Evolutionary conservation across 768 basidiomycete genomes (phyloP).

Genomic region (Tulasnella sp.): DNA sequence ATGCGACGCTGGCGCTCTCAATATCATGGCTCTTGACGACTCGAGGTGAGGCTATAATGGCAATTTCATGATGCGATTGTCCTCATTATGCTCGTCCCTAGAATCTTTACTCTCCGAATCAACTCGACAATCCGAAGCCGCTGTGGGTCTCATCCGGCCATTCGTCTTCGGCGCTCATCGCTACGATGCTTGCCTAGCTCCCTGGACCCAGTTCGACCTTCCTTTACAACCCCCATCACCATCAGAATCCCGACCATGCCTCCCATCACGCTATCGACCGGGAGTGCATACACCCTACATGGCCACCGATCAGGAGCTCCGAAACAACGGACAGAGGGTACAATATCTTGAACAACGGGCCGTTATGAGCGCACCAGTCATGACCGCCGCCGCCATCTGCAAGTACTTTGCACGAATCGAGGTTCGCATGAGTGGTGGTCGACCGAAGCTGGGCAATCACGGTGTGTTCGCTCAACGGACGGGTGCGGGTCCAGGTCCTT

Average conservation of each 20-base stretch:
- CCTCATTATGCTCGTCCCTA: too few species aligned
- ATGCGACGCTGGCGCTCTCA: neutral
- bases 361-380: neutral
- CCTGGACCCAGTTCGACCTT: slow-evolving; percentile 14
- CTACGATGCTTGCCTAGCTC: slow-evolving; percentile 17
- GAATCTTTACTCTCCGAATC: neutral
- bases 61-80: too few species aligned
- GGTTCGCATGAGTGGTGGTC: neutral
- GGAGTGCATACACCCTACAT: neutral
- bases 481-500: neutral
- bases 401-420: slow-evolving; percentile 7
- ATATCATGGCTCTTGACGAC: neutral
- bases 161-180: slow-evolving; percentile 15
- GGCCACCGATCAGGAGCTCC: neutral
- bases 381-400: slow-evolving; percentile 6
- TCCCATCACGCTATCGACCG: neutral
- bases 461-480: neutral
- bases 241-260: neutral
- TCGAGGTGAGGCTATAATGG: neutral
- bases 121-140: neutral
- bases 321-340: slow-evolving; percentile 3
- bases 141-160: slow-evolving; percentile 12
- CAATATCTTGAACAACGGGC: neutral
- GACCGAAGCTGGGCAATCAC: neutral
- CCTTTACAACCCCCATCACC: slow-evolving; percentile 3